Percentiles rank a stretch among this genome's conserved stretches.
phyloP scores from a whole-genome alignment of 1,284 basidiomycete genomes.

The Apiotrichum montevideense region DNA sequence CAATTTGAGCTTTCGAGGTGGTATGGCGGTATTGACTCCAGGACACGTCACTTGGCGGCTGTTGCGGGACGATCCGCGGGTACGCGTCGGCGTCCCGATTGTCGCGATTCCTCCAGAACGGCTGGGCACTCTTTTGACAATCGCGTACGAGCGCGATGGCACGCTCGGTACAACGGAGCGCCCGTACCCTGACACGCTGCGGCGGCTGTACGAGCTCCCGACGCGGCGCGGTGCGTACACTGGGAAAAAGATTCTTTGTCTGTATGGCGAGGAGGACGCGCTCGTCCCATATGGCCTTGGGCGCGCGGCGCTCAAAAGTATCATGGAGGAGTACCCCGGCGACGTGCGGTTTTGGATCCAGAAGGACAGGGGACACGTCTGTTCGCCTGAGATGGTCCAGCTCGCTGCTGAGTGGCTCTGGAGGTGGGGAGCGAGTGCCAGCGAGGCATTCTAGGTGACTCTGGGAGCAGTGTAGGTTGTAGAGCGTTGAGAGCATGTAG shows the following conservation, averaged over 20 bases:
- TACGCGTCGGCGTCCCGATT: constrained; percentile 65
- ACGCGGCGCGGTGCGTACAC: constrained; percentile 46
- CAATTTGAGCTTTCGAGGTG: too few species aligned
- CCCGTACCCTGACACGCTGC: background rate
- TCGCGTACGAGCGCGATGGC: background rate
- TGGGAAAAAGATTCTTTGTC: constrained; percentile 62
- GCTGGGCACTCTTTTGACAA: constrained; percentile 55
- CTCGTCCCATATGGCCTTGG: constrained; percentile 34
- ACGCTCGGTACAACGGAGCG: constrained; percentile 26
- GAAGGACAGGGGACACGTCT: constrained; percentile 3
- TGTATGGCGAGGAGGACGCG: constrained; percentile 53
- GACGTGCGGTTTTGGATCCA: constrained; percentile 32
- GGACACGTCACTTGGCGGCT: constrained; percentile 14
- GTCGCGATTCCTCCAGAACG: constrained; percentile 63
- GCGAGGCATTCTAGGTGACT: background rate
- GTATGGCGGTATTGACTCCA: background rate
- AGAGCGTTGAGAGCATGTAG: too few species aligned
- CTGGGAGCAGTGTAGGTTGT: too few species aligned
- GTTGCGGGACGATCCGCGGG: constrained; percentile 53
- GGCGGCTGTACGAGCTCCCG: background rate
- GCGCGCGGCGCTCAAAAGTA: constrained; percentile 27
- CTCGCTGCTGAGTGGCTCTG: constrained; percentile 41
- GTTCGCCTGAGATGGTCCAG: constrained; percentile 40
- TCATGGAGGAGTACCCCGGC: constrained; percentile 15
- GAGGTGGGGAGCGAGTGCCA: constrained; percentile 14